Conservation (phyloP, 345 rosid genomes). For the Corchorus capsularis region DNA sequence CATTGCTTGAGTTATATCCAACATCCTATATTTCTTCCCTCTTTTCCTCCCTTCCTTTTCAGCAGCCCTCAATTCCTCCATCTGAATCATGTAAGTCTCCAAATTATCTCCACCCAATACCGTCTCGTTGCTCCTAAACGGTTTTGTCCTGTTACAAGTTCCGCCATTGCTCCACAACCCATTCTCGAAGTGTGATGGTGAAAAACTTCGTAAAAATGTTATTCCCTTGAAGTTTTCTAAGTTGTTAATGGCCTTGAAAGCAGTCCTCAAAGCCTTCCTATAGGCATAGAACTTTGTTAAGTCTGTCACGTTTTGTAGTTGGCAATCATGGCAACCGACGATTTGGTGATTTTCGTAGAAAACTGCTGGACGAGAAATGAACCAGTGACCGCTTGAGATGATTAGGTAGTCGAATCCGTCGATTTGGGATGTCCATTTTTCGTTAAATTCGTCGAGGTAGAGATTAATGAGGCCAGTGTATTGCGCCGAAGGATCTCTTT, state of each 20-base stretch:
- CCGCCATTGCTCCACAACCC: constrained; percentile 87
- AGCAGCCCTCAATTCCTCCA: constrained; percentile 72
- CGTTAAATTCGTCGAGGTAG: constrained; percentile 61
- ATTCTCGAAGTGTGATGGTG: constrained; percentile 80
- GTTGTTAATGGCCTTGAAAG: constrained; percentile 61
- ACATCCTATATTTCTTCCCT: constrained; percentile 55
- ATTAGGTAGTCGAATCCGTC: constrained; percentile 61
- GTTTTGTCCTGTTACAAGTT: constrained; percentile 57
- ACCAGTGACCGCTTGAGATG: constrained; percentile 80
- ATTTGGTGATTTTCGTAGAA: constrained; percentile 48
- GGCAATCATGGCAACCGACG: constrained; percentile 69
- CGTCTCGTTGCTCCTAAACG: constrained; percentile 56
- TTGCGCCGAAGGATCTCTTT: constrained; percentile 40
- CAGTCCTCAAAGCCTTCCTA: constrained; percentile 62
- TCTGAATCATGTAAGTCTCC: constrained; percentile 63
- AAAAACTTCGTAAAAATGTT: constrained; percentile 60
- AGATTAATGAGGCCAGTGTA: constrained; percentile 50
- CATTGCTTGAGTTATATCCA: constrained; percentile 64
- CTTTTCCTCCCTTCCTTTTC: constrained; percentile 51
- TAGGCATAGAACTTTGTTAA: constrained; percentile 60
- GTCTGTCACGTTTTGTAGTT: constrained; percentile 49
- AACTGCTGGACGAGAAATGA: constrained; percentile 51
- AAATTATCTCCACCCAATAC: constrained; percentile 43
- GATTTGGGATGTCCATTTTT: constrained; percentile 57
- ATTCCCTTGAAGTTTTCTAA: constrained; percentile 57